A percentile compares a stretch with the other conserved stretches of the same genome.
phyloP scores from a whole-genome alignment of 495 filamentous ascomycete species.

The Neurospora africana region DNA sequence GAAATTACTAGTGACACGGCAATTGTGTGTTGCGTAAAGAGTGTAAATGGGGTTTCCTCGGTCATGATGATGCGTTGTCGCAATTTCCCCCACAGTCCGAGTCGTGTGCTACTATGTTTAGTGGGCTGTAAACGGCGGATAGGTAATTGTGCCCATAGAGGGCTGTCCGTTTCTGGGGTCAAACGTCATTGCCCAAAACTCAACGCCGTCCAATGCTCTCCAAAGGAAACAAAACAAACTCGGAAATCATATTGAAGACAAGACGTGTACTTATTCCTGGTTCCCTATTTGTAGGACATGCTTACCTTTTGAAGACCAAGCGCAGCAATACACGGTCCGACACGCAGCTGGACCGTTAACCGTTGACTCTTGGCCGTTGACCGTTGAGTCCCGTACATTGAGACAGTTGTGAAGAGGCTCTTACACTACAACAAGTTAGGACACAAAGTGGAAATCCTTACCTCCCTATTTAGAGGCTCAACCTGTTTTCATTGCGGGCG shows the following conservation, averaged over 20 bases:
- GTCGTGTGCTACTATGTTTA: background rate
- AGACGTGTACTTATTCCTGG: background rate
- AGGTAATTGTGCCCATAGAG: background rate
- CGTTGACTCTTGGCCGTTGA: background rate
- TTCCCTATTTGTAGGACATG: background rate
- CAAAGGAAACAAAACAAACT: background rate
- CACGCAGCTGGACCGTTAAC: background rate
- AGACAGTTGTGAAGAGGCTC: background rate
- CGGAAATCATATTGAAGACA: background rate
- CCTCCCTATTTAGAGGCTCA: background rate
- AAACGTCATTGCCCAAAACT: background rate
- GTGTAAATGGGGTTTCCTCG: background rate
- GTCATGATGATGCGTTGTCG: background rate
- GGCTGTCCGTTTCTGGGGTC: background rate
- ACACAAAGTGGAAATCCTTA: background rate
- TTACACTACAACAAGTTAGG: background rate
- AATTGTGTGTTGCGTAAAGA: background rate
- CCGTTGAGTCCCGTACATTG: background rate
- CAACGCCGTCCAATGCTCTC: background rate
- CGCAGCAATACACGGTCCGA: background rate
- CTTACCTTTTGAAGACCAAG: background rate
- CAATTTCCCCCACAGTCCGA: background rate
- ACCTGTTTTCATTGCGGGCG: background rate
- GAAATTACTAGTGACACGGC: background rate
- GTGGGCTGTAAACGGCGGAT: background rate